phyloP scores from a whole-genome alignment of 495 filamentous ascomycete species.

The Aspergillus kassunensis region DNA sequence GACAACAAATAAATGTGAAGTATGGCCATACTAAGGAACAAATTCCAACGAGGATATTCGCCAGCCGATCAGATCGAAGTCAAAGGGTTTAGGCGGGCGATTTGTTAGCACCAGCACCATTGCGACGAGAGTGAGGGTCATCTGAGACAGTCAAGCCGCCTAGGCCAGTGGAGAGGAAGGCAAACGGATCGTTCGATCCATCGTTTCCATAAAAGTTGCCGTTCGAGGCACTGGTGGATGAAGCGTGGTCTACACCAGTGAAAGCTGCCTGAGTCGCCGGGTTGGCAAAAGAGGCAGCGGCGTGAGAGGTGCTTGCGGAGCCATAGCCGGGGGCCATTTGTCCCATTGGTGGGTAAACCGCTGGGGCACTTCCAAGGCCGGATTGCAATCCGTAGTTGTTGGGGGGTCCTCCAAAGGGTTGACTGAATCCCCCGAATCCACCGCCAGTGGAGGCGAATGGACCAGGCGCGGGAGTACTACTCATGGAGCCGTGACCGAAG shows the following conservation, averaged over 20 bases:
- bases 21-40: conserved; percentile 8
- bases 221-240: conserved; percentile 50
- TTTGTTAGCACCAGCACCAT: conserved; percentile 55
- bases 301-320: conserved; percentile 63
- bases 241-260: conserved; percentile 73
- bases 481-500: conserved; percentile 78
- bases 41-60: conserved; percentile 12
- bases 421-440: conserved; percentile 71
- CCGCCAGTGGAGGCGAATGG: conserved; percentile 72
- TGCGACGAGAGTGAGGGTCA: conserved; percentile 70
- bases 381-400: conserved; percentile 89
- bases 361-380: conserved; percentile 75
- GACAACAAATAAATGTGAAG: conserved; percentile 31
- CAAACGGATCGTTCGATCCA: conserved; percentile 74
- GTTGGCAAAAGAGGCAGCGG: conserved; percentile 87
- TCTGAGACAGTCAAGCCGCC: conserved; percentile 78
- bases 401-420: conserved; percentile 83
- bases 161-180: conserved; percentile 80
- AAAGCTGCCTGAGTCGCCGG: conserved; percentile 90
- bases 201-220: conserved; percentile 57
- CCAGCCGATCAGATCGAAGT: neutral
- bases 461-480: conserved; percentile 77
- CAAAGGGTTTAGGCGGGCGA: conserved; percentile 39
- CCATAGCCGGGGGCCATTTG: conserved; percentile 71
- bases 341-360: conserved; percentile 73